Evolutionary conservation across 2,329 filamentous ascomycete genomes (phyloP), one percentile per base, ranked within the genome.

Genomic region (Monosporascus sp.): DNA sequence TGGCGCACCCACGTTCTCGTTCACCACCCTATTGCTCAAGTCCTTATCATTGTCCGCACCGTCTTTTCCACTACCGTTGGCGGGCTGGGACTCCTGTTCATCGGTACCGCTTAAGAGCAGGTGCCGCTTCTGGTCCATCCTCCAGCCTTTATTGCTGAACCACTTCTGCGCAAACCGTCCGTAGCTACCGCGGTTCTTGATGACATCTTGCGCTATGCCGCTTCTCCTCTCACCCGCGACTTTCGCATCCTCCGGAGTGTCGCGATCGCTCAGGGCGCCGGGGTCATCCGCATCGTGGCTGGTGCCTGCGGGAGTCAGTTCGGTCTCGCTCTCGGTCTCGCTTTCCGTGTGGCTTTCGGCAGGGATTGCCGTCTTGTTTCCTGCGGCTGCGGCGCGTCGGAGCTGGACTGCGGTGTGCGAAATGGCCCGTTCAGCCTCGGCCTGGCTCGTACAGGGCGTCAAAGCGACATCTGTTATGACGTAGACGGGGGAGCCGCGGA

Each of bases 91-190:
- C 1, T 31, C 43, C 17, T 46, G 22, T 18, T 46, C 43, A n/a
- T 46, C 43, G 24, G 60, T 67, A 52, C 72, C 70, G 60, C 82
- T 88, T 68, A 92, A 74, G 5, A 88, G 89, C 63, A 91, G 80
- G 48, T 81, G 81, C 25, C 86, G 79, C 61, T 84, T 82, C 59
- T 84, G 84, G 55, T 89, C 87, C 55, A 84, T 75, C 50, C 84
- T 86, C 88, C 91, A 93, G 0, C 89, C 91, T 56, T 84, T 87
- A 58, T 83, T 85, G 44, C 90, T 94, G 66, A 97, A 94, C 94
- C 94, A 99, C 55, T 87, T 85, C 57, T 91, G 83, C 0, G 93
- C 90, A 68, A 97, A 97, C 38, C 89, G 80, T 5, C 92, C 93
- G 68, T 97, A 97, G 57, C 85, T 85, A 0, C 92, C 91, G 61